A percentile compares a stretch with the other conserved stretches of the same genome.
These are phyloP conservation scores for Talaromyces pinophilus DNA, from an alignment of 2,329 filamentous ascomycete genomes.

Conservation along the genomic window DNA sequence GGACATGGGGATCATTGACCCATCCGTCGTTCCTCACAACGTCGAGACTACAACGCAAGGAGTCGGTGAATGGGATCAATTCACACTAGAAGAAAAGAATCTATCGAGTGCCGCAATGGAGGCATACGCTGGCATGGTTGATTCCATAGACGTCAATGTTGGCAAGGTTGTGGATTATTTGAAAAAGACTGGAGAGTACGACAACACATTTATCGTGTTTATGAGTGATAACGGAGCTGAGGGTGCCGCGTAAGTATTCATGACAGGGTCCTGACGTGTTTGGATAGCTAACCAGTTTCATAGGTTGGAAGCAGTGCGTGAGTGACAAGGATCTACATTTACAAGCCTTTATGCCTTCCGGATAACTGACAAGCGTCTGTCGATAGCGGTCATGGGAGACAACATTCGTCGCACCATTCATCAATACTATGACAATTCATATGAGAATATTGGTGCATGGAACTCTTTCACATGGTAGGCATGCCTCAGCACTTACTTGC, in stretches of 20 bases:
- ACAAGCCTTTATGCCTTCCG: too few species aligned
- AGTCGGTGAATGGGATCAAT: conserved; percentile 25
- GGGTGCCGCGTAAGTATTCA: conserved; percentile 40
- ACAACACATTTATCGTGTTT: conserved; percentile 55
- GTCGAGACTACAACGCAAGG: conserved; percentile 21
- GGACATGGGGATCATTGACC: conserved; percentile 10
- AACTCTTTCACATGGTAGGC: conserved; percentile 41
- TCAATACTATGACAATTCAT: conserved; percentile 42
- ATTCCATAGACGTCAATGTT: conserved; percentile 49
- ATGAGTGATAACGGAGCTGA: conserved; percentile 55
- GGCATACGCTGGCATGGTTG: conserved; percentile 54
- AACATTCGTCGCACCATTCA: conserved; percentile 35
- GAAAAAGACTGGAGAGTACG: conserved; percentile 48
- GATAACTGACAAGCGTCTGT: not conserved
- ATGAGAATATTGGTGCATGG: conserved; percentile 38
- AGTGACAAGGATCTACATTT: conserved; percentile 2
- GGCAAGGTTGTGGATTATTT: conserved; percentile 51
- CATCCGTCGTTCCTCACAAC: conserved; percentile 20
- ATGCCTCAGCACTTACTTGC: too few species aligned
- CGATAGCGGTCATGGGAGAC: conserved; percentile 34
- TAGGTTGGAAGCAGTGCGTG: conserved; percentile 25
- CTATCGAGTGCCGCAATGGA: conserved; percentile 48
- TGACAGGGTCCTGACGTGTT: not conserved
- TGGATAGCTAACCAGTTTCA: conserved; percentile 11
- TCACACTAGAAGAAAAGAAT: conserved; percentile 27